Evolutionary conservation across 2,329 filamentous ascomycete species (phyloP).

Genomic region (Didymella keratinophila): DNA sequence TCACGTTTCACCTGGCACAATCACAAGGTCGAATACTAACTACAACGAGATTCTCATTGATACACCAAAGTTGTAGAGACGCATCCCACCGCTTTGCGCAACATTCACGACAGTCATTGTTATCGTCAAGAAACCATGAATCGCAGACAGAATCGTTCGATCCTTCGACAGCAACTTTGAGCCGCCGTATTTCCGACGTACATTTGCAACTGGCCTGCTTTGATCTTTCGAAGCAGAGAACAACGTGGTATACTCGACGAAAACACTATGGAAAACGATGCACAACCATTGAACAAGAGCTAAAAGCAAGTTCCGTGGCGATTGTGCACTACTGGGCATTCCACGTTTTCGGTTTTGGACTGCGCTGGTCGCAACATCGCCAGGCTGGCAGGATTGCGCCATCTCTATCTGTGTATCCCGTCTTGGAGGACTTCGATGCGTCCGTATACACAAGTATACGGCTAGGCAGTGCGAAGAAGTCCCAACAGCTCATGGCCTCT

Average conservation of each 20-base stretch:
- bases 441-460: neutral
- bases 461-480: neutral
- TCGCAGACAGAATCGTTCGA: too few relatives aligned
- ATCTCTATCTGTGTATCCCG: neutral
- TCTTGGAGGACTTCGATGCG: neutral
- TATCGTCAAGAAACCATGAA: too few relatives aligned
- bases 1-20: neutral
- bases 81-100: too few relatives aligned
- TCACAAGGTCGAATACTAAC: neutral
- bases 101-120: too few relatives aligned
- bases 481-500: neutral
- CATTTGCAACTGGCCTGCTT: too few relatives aligned
- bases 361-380: neutral
- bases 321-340: neutral
- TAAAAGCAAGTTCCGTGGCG: neutral
- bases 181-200: too few relatives aligned
- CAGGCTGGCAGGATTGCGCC: neutral
- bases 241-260: too few relatives aligned
- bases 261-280: too few relatives aligned
- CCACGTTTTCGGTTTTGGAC: neutral
- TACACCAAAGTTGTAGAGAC: neutral
- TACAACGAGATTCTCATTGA: neutral
- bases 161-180: too few relatives aligned
- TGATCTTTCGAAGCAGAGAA: too few relatives aligned
- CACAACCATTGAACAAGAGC: too few relatives aligned